phyloP scores from a whole-genome alignment of 2,329 filamentous ascomycete species.

The Ophiosphaerella herpotricha region DNA sequence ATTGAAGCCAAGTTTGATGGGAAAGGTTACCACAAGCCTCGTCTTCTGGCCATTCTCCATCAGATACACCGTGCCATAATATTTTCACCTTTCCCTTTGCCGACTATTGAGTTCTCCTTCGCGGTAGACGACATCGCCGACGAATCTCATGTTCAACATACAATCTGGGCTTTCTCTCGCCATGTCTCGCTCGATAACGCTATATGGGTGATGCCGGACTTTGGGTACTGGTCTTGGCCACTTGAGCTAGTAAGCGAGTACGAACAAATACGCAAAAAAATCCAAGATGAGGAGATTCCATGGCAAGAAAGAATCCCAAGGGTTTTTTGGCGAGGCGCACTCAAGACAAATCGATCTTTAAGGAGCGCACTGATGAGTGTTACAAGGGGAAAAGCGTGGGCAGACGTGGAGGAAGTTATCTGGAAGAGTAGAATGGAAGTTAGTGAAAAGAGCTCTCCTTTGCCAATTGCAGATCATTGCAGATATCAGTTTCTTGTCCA shows the following conservation, averaged over 20 bases:
- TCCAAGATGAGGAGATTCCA: constrained; percentile 7
- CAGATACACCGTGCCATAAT: constrained; percentile 51
- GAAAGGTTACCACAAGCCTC: constrained; percentile 26
- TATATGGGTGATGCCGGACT: constrained; percentile 30
- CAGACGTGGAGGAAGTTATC: constrained; percentile 18
- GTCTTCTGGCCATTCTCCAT: constrained; percentile 54
- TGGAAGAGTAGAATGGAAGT: constrained; percentile 18
- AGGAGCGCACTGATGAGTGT: constrained; percentile 14
- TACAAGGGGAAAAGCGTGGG: constrained; percentile 17
- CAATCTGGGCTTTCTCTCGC: constrained; percentile 21
- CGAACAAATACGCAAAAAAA: constrained; percentile 17
- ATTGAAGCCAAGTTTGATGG: constrained; percentile 27
- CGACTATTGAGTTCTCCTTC: constrained; percentile 59
- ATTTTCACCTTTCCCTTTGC: constrained; percentile 55
- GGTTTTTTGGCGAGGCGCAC: constrained; percentile 38
- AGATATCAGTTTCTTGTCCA: constrained; percentile 51
- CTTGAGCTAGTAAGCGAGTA: constrained; percentile 19
- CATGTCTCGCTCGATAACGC: constrained; percentile 13
- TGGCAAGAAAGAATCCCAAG: constrained; percentile 23
- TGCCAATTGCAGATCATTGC: constrained; percentile 28
- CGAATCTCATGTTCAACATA: constrained; percentile 9
- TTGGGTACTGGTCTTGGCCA: constrained; percentile 30
- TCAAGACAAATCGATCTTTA: constrained; percentile 27
- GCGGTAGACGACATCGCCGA: constrained; percentile 45
- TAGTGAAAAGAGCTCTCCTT: constrained; percentile 2